Percentiles rank a stretch among this genome's conserved stretches.
phyloP scores from a whole-genome alignment of 257 asterid species.

The Capsicum baccatum region DNA sequence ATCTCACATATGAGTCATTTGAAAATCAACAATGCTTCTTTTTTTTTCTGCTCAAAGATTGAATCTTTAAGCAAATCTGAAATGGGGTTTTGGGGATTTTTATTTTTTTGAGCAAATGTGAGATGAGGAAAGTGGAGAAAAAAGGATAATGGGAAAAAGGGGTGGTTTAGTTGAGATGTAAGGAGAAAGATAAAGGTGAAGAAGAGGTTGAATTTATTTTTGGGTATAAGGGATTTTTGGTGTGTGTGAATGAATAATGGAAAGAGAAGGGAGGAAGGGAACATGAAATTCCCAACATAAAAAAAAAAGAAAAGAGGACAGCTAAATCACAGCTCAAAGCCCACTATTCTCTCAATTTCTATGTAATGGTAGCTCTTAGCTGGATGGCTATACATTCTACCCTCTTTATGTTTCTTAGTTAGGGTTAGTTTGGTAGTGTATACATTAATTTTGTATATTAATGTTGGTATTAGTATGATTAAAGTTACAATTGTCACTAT shows the following conservation, averaged over 20 bases:
- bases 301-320: slow-evolving; percentile 43
- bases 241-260: slow-evolving; percentile 7
- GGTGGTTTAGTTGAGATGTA: no score
- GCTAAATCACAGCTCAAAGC: slow-evolving; percentile 95
- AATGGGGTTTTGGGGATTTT: background rate
- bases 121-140: background rate
- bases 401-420: background rate
- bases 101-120: no score
- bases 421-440: no score
- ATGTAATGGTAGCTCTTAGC: background rate
- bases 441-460: no score
- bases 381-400: background rate
- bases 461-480: no score
- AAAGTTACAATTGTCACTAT: no score
- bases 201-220: slow-evolving; percentile 27
- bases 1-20: slow-evolving; percentile 80
- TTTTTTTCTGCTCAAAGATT: background rate
- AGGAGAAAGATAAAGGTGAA: background rate
- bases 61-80: slow-evolving; percentile 32
- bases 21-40: slow-evolving; percentile 32
- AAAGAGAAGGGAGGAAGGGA: no score
- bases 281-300: slow-evolving; percentile 29
- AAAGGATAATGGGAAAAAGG: background rate
- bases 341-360: slow-evolving; percentile 54
- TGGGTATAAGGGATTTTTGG: background rate